phyloP scores from a whole-genome alignment of 2,329 filamentous ascomycete genomes.

The Graphilbum ipis-grandicollis region DNA sequence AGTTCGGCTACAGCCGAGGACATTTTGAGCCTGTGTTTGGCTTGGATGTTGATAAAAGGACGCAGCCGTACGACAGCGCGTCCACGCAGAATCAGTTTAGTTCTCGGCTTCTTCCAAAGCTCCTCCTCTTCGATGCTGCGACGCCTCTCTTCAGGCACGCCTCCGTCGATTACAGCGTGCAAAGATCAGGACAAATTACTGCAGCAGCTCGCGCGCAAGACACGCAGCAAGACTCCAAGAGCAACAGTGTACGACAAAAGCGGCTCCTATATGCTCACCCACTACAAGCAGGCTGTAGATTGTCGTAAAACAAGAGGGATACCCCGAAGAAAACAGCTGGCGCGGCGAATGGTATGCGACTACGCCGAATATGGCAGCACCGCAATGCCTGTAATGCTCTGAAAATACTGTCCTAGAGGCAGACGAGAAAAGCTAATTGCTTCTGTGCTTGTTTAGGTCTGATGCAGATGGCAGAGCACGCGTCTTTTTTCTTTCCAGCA shows the following conservation, averaged over 20 bases:
- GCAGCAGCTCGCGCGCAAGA: constrained; percentile 8
- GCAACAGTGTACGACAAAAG: not conserved
- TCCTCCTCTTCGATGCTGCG: too few species aligned
- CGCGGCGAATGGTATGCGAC: too few species aligned
- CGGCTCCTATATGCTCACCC: not conserved
- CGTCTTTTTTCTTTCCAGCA: not conserved
- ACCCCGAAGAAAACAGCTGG: too few species aligned
- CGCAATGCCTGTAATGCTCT: too few species aligned
- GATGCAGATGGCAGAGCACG: too few species aligned
- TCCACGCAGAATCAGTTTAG: not conserved
- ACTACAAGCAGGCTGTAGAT: not conserved
- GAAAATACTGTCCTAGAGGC: too few species aligned
- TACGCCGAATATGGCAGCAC: not conserved
- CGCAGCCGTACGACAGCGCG: not conserved
- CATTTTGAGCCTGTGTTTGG: constrained; percentile 29
- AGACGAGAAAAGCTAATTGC: too few species aligned
- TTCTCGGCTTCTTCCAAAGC: too few species aligned
- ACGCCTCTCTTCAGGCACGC: too few species aligned
- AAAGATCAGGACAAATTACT: constrained; percentile 10
- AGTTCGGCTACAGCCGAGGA: constrained; percentile 79
- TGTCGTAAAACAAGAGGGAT: not conserved
- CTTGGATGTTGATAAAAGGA: too few species aligned
- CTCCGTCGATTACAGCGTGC: constrained; percentile 4
- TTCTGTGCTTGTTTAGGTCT: too few species aligned
- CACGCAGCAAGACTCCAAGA: not conserved